Evolutionary conservation across 1,284 basidiomycete genomes (phyloP).

Genomic region (Rhodotorula sp.): DNA sequence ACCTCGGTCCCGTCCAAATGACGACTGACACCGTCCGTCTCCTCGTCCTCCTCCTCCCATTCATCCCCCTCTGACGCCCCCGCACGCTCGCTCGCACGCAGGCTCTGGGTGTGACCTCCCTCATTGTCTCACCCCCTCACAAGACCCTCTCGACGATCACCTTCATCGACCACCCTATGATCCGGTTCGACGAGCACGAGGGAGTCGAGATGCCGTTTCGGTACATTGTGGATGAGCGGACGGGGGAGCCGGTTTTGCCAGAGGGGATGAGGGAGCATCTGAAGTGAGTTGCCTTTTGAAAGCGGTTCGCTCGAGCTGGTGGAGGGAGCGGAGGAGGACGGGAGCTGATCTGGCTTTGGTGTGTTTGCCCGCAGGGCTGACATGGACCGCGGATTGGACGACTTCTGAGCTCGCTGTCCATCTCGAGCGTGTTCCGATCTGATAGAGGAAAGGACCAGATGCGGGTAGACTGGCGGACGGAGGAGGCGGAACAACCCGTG

Average conservation of each 20-base stretch:
- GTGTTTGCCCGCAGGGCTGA: slow-evolving; percentile 57
- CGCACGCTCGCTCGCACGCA: no score
- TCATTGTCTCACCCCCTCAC: slow-evolving; percentile 71
- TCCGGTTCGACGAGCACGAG: slow-evolving; percentile 75
- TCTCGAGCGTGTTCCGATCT: background rate
- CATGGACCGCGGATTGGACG: slow-evolving; percentile 78
- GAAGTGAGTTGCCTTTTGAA: slow-evolving; percentile 50
- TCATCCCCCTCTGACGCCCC: background rate
- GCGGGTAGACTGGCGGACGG: background rate
- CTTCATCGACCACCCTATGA: slow-evolving; percentile 79
- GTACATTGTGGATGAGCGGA: slow-evolving; percentile 52
- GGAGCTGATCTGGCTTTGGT: no score
- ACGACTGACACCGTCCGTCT: slow-evolving; percentile 61
- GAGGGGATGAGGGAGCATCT: slow-evolving; percentile 83
- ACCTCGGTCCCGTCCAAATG: slow-evolving; percentile 85
- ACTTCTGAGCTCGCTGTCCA: slow-evolving; percentile 6
- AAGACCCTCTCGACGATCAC: slow-evolving; percentile 67
- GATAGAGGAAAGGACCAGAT: background rate
- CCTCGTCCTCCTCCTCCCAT: background rate
- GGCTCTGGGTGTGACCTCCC: slow-evolving; percentile 87
- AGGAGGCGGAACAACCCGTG: background rate
- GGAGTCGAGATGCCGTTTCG: slow-evolving; percentile 63
- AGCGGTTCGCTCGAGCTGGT: background rate
- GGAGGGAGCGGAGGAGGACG: background rate
- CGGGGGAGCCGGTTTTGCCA: slow-evolving; percentile 68